A percentile compares a stretch with the other conserved stretches of the same genome.
These are phyloP conservation scores for Russula sp. DNA, from an alignment of 768 basidiomycete species.

Conservation along the genomic window DNA sequence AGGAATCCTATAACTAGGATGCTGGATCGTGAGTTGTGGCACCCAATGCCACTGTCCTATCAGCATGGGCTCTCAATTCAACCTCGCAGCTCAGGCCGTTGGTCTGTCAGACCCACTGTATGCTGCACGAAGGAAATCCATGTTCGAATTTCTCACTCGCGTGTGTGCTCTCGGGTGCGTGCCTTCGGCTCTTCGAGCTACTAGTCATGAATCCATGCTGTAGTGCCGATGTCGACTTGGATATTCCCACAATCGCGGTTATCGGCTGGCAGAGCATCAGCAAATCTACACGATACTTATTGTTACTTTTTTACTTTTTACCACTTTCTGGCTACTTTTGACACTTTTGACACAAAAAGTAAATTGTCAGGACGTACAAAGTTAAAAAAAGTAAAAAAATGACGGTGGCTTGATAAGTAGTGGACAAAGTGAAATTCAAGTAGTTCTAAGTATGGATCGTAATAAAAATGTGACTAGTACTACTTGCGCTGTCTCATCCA, in stretches of 20 bases:
- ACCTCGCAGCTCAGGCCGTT: constrained; percentile 26
- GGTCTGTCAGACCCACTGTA: constrained; percentile 45
- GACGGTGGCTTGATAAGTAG: no score
- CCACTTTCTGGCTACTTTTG: no score
- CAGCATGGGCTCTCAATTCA: background rate
- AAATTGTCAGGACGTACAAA: no score
- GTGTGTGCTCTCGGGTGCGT: constrained; percentile 56
- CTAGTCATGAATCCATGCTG: background rate
- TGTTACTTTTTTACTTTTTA: no score
- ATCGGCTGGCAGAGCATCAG: constrained; percentile 68
- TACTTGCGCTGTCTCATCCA: no score
- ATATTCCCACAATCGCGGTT: constrained; percentile 66
- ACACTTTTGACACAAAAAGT: no score
- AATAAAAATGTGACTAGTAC: no score
- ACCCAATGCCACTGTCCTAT: background rate
- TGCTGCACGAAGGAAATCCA: constrained; percentile 33
- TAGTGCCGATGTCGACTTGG: constrained; percentile 62
- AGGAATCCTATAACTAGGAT: background rate
- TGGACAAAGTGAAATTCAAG: no score
- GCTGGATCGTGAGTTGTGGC: background rate
- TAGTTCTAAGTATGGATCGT: no score
- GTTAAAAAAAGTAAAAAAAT: no score
- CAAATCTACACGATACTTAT: no score
- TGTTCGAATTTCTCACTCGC: constrained; percentile 53
- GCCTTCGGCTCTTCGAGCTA: background rate